Percentiles rank a stretch among this genome's conserved stretches.
Conservation (phyloP, 2,329 filamentous ascomycete species). For the Cercospora citrullina region DNA sequence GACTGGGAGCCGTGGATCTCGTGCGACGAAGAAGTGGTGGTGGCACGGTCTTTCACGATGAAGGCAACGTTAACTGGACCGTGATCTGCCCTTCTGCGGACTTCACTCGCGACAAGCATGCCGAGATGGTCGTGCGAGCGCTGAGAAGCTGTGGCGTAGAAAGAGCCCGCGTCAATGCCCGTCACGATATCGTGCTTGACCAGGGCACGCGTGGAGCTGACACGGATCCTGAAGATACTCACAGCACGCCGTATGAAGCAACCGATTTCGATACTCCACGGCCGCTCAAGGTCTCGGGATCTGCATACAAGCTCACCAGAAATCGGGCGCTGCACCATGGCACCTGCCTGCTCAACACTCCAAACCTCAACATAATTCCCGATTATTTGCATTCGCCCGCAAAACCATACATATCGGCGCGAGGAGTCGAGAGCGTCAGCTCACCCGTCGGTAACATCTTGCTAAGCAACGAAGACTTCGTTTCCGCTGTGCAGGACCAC, state of each 20-base stretch:
- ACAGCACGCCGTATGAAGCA: constrained; percentile 47
- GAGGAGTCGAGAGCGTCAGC: constrained; percentile 87
- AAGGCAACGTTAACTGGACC: constrained; percentile 91
- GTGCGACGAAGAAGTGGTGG: constrained; percentile 86
- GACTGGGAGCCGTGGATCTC: constrained; percentile 55
- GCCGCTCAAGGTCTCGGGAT: constrained; percentile 80
- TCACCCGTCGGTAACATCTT: constrained; percentile 80
- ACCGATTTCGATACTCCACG: constrained; percentile 35
- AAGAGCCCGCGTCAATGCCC: constrained; percentile 74
- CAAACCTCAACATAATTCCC: constrained; percentile 69
- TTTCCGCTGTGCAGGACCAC: constrained; percentile 50
- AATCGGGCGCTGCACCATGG: constrained; percentile 85
- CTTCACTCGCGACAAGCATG: constrained; percentile 85
- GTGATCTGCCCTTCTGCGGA: constrained; percentile 75
- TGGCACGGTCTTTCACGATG: constrained; percentile 91
- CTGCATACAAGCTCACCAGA: constrained; percentile 88
- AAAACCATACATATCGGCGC: constrained; percentile 71
- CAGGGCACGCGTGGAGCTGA: constrained; percentile 39
- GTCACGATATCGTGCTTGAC: constrained; percentile 88
- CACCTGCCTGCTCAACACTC: constrained; percentile 78
- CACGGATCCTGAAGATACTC: constrained; percentile 43
- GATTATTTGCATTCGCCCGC: constrained; percentile 75
- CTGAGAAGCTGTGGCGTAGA: constrained; percentile 61
- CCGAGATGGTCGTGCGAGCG: constrained; percentile 88
- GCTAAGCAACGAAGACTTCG: constrained; percentile 51